Conservation (phyloP, 148 eudicot species). For the Dysphania ambrosioides region DNA sequence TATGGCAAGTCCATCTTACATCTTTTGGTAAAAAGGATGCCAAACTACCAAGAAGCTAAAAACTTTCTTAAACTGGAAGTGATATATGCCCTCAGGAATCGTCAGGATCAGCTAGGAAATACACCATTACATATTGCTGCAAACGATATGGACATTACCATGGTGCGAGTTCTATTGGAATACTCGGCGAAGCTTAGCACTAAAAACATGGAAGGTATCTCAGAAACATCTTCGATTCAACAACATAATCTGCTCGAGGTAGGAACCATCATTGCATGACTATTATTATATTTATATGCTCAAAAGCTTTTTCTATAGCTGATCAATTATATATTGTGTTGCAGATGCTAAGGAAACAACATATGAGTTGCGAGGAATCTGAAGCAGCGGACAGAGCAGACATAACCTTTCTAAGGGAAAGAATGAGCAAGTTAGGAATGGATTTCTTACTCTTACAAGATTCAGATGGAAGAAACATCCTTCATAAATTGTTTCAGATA, state of each 20-base stretch:
- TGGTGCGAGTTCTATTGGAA: constrained; percentile 16
- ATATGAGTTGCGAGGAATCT: constrained; percentile 9
- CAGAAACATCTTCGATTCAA: constrained; percentile 3
- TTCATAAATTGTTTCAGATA: background rate
- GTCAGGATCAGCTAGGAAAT: constrained; percentile 3
- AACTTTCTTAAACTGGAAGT: background rate
- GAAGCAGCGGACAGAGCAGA: background rate
- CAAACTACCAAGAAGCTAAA: background rate
- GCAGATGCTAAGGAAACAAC: background rate
- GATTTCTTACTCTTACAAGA: constrained; percentile 10
- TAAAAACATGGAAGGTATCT: constrained; percentile 1
- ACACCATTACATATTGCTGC: constrained; percentile 23
- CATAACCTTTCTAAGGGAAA: background rate
- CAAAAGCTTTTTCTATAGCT: background rate
- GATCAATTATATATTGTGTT: background rate
- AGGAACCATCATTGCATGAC: background rate
- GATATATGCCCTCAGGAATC: constrained; percentile 5
- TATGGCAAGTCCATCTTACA: constrained; percentile 5
- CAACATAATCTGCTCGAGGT: background rate
- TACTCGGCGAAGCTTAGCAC: background rate
- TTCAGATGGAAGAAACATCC: background rate
- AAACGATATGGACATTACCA: background rate
- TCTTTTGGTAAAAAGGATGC: constrained; percentile 1
- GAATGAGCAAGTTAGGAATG: constrained; percentile 9
- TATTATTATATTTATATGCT: background rate